Evolutionary conservation across 257 asterid species (phyloP), one percentile per base, ranked within the genome.

Genomic region (Fraxinus anomala): DNA sequence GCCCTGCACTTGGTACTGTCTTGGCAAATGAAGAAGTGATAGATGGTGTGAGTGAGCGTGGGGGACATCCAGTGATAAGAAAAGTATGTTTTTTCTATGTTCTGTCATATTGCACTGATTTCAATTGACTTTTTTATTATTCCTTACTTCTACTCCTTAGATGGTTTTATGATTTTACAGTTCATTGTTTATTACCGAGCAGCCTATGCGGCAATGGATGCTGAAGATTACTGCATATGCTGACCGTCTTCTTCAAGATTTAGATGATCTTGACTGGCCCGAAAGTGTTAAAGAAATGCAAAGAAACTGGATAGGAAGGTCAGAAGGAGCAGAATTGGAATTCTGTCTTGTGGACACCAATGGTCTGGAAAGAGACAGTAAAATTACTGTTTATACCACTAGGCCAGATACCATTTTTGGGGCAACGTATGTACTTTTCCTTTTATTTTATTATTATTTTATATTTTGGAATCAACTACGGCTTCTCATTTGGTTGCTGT

Each of bases 201-300:
- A 96, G 99, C 99, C 99, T 83, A 96, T 96, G 99, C 96, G 97
- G 89, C 99, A 96, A 79, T 96, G 99, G 99, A 96, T 96, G 97
- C 89, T 96, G 89, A 92, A 78, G 94, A 93, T 93, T 81, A 96
- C 99, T 87, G 99, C 96, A 70, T 96, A 93, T 88, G 99, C 99
- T 66, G 95, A 96, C 73, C 96, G 96, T 81, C 99, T 93, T 84
- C 97, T 96, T 83, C 92, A 91, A 87, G 99, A 96, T 91, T 85
- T 93, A 79, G 90, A 93, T 79, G 94, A 89, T 85, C 97, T 96
- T 68, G 97, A 96, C 85, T 96, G 99, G 99, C 99, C 99, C 49
- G 98, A 96, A 80, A 93, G 99, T 80, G 88, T 96, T 16, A 96
- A 93, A 87, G 99, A 93, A 88, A 96, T 96, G 99, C 98, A 96